Base-by-base conservation (phyloP, 2,329 filamentous ascomycete genomes). In the Waltergamsia citrina region DNA sequence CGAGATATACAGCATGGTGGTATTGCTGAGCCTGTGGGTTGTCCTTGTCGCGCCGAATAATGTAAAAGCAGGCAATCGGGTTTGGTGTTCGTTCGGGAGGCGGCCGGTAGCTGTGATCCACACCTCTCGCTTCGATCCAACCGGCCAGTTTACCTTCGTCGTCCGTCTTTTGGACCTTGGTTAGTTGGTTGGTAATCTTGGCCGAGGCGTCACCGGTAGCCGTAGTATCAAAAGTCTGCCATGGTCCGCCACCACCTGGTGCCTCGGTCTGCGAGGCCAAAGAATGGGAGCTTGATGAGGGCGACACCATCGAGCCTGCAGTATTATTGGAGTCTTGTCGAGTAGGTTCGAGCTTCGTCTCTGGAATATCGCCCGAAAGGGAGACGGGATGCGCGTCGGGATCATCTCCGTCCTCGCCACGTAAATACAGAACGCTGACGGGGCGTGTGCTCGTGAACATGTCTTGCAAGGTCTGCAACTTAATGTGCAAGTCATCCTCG, bases 101-200 rank as follows among this genome's bases (percentile, higher is more conserved):
- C 29, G 92, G 81, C 38, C 81, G 76, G 52, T 96, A 98, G 3
- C 71, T 73, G 12, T 79, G 66, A 52, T 96, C 92, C n/a, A 96
- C 85, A 21, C 86, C 92, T 7, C 94, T 61, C 1, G 87, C 86
- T 52, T 95, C 87, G 41, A 96, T 92, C 79, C 83, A 94, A 6
- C 84, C 82, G 39, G 76, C 81, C 19, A 87, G 63, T 17, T 71
- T 75, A 8, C 80, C 80, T 23, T 74, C 63, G 16, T 76, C 72
- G 34, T 79, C 75, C 1, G 66, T 68, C 43, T 69, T 68, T 35
- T 54, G 57, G 29, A 77, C 50, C 36, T 63, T 67, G 2, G 63
- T 70, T 0, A 67, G 67, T 28, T 78, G 51, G 46, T 15, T 15
- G 7, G 70, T 56, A 57, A 68, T 41, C 37, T 63, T 63, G 24